A percentile compares a stretch with the other conserved stretches of the same genome.
These are phyloP conservation scores for Tinospora cordifolia DNA, from an alignment of 164 flowering plant genomes.

Conservation along the genomic window DNA sequence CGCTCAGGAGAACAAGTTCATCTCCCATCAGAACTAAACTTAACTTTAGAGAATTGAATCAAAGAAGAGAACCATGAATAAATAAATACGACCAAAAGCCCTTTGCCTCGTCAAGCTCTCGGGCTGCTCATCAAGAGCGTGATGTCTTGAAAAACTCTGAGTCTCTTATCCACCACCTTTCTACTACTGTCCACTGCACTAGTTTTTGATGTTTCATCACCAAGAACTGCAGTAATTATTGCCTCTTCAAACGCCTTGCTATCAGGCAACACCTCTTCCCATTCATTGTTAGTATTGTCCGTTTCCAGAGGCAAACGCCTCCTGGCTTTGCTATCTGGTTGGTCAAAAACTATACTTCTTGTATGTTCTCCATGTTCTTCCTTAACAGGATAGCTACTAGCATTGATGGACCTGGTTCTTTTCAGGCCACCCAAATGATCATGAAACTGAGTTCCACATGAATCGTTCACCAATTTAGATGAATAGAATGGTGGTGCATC, in stretches of 20 bases:
- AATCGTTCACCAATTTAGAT: slow-evolving; percentile 23
- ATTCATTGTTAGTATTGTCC: slow-evolving; percentile 29
- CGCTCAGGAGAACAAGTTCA: slow-evolving; percentile 85
- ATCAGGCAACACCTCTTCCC: slow-evolving; percentile 52
- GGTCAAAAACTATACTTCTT: slow-evolving; percentile 1
- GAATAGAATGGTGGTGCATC: slow-evolving; percentile 74
- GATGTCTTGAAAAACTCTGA: slow-evolving; percentile 80
- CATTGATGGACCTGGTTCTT: slow-evolving; percentile 63
- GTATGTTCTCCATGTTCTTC: background rate
- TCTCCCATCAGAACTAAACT: slow-evolving; percentile 40
- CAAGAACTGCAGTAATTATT: slow-evolving; percentile 70
- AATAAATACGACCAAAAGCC: background rate
- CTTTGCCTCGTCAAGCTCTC: slow-evolving; percentile 37
- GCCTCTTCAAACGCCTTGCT: slow-evolving; percentile 79
- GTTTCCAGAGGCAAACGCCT: slow-evolving; percentile 40
- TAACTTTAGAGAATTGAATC: slow-evolving; percentile 6
- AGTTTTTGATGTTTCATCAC: slow-evolving; percentile 23
- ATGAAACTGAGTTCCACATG: slow-evolving; percentile 20
- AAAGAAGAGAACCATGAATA: slow-evolving; percentile 5
- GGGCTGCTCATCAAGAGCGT: slow-evolving; percentile 73
- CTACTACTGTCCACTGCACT: slow-evolving; percentile 4
- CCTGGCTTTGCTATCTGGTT: slow-evolving; percentile 39
- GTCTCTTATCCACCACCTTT: slow-evolving; percentile 53
- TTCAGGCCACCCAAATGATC: slow-evolving; percentile 44
- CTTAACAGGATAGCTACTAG: slow-evolving; percentile 11